These are phyloP conservation scores for Phytomonas serpens DNA, from an alignment of 208 protist species.

Conservation along the genomic window DNA sequence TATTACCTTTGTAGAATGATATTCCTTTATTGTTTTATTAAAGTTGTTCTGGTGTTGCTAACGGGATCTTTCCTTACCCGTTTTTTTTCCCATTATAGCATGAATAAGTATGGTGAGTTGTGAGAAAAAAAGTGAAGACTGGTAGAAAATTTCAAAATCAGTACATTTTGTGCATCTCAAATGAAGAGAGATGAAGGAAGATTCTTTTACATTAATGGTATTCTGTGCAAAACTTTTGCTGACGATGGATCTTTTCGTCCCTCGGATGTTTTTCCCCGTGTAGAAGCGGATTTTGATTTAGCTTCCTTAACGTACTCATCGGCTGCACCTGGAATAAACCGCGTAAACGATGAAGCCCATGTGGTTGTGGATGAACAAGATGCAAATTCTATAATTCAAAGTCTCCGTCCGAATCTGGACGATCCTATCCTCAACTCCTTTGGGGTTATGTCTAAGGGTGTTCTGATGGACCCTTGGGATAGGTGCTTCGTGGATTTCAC, in stretches of 20 bases:
- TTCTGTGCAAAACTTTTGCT: constrained; percentile 55
- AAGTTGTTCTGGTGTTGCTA: neutral
- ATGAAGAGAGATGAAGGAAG: constrained; percentile 9
- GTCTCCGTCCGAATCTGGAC: constrained; percentile 19
- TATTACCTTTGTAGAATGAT: neutral
- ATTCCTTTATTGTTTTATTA: constrained; percentile 7
- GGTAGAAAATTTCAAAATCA: neutral
- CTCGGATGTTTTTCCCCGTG: constrained; percentile 49
- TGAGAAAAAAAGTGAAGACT: neutral
- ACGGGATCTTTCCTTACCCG: constrained; percentile 5
- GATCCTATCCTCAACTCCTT: constrained; percentile 54
- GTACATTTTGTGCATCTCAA: neutral
- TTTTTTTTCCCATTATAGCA: constrained; percentile 10
- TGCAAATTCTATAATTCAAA: constrained; percentile 1
- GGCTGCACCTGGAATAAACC: neutral
- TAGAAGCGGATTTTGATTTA: constrained; percentile 13
- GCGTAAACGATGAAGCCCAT: neutral
- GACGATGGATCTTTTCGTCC: constrained; percentile 44
- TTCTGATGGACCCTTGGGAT: constrained; percentile 33
- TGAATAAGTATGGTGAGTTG: neutral
- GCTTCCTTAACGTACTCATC: constrained; percentile 4
- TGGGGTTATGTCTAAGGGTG: constrained; percentile 52
- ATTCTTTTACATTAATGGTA: constrained; percentile 62
- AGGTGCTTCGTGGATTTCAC: constrained; percentile 43
- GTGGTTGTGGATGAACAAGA: neutral